Evolutionary conservation across 768 basidiomycete species (phyloP).

Genomic region (Suillus luteus): DNA sequence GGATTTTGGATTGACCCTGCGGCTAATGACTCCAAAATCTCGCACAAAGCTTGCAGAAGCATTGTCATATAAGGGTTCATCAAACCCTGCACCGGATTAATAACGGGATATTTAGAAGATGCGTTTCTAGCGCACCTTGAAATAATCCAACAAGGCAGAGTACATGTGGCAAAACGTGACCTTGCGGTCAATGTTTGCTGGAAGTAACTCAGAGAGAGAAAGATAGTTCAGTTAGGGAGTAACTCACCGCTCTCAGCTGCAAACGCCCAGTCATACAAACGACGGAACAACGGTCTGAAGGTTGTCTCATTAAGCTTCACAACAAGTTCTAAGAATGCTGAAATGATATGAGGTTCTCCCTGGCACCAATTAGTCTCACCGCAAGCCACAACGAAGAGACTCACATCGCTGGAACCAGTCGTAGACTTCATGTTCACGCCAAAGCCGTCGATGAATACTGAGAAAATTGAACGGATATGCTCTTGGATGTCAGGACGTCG

Average conservation of each 20-base stretch:
- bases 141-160: slow-evolving; percentile 74
- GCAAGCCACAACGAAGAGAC: slow-evolving; percentile 4
- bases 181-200: slow-evolving; percentile 47
- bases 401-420: slow-evolving; percentile 33
- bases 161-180: slow-evolving; percentile 79
- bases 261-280: slow-evolving; percentile 95
- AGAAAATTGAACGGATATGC: slow-evolving; percentile 67
- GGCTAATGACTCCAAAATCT: slow-evolving; percentile 55
- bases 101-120: slow-evolving; percentile 5
- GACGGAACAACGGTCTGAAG: slow-evolving; percentile 90
- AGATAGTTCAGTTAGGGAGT: neutral
- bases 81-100: slow-evolving; percentile 51
- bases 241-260: slow-evolving; percentile 50
- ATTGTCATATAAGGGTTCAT: slow-evolving; percentile 92
- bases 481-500: slow-evolving; percentile 65
- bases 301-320: slow-evolving; percentile 90
- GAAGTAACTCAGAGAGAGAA: slow-evolving; percentile 4
- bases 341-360: slow-evolving; percentile 57
- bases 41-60: slow-evolving; percentile 65
- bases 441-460: slow-evolving; percentile 78
- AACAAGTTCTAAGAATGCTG: slow-evolving; percentile 85
- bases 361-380: slow-evolving; percentile 25
- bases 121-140: slow-evolving; percentile 62
- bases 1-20: slow-evolving; percentile 31
- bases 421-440: slow-evolving; percentile 47